phyloP scores from a whole-genome alignment of 2,329 filamentous ascomycete species.

The Lecanosticta acicola region DNA sequence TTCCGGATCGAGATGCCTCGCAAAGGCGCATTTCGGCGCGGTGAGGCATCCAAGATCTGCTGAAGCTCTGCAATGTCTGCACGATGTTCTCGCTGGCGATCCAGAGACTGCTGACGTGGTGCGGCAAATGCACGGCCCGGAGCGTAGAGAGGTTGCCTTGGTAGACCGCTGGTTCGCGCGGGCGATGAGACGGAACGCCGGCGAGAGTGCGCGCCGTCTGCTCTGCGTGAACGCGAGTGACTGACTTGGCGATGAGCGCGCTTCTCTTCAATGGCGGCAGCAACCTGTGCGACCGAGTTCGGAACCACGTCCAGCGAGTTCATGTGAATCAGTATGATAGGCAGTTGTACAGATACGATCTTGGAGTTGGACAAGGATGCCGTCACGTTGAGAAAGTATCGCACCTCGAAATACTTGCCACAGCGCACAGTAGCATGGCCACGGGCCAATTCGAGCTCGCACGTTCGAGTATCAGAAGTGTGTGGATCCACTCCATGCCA shows the following conservation, averaged over 20 bases:
- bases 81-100: constrained; percentile 39
- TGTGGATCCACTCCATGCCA: constrained; percentile 46
- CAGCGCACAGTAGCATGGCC: constrained; percentile 49
- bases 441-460: constrained; percentile 46
- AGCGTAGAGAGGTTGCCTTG: constrained; percentile 36
- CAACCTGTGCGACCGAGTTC: constrained; percentile 51
- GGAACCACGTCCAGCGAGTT: constrained; percentile 53
- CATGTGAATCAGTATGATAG: constrained; percentile 53
- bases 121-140: constrained; percentile 51
- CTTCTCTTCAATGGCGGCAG: constrained; percentile 51
- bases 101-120: constrained; percentile 47
- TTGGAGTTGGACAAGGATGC: constrained; percentile 44
- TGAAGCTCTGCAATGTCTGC: constrained; percentile 40
- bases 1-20: constrained; percentile 21
- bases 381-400: constrained; percentile 50
- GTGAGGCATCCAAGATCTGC: constrained; percentile 39
- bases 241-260: constrained; percentile 17
- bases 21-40: constrained; percentile 36
- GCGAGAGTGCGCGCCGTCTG: constrained; percentile 9
- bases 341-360: constrained; percentile 49
- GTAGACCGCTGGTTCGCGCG: constrained; percentile 19
- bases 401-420: constrained; percentile 53
- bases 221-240: constrained; percentile 9
- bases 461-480: constrained; percentile 45
- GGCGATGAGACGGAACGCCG: constrained; percentile 27